phyloP scores from a whole-genome alignment of 169 alveolate genomes.

The Cryptosporidium meleagridis region DNA sequence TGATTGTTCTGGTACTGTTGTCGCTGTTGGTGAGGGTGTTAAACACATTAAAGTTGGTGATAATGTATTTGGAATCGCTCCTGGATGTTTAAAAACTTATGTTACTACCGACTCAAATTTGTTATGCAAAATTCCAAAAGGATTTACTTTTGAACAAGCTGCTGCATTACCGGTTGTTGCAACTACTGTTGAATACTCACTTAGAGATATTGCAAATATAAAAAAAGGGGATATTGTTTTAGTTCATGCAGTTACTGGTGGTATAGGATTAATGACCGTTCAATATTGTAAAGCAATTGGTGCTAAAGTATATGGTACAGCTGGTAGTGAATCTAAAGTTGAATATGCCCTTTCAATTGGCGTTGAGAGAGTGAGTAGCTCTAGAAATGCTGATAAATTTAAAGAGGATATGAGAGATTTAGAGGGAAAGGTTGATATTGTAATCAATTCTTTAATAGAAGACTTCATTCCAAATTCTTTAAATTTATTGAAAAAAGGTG shows the following conservation, averaged over 20 bases:
- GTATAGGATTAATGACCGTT: constrained; percentile 62
- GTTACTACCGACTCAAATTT: constrained; percentile 30
- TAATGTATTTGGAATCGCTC: constrained; percentile 69
- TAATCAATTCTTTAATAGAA: constrained; percentile 54
- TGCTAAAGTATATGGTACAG: constrained; percentile 62
- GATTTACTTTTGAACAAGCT: constrained; percentile 19
- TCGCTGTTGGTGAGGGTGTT: constrained; percentile 47
- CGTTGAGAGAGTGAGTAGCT: constrained; percentile 14
- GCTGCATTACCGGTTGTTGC: constrained; percentile 53
- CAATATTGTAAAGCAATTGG: constrained; percentile 56
- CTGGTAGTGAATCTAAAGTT: constrained; percentile 59
- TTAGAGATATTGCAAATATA: constrained; percentile 30
- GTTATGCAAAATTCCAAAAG: constrained; percentile 36
- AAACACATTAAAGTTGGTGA: constrained; percentile 62
- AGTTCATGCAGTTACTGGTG: constrained; percentile 74
- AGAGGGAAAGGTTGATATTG: constrained; percentile 47
- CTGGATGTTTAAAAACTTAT: constrained; percentile 71
- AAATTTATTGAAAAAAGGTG: constrained; percentile 15
- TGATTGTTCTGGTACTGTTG: constrained; percentile 56
- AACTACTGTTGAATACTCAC: constrained; percentile 46
- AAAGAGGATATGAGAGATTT: constrained; percentile 22
- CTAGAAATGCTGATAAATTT: constrained; percentile 57
- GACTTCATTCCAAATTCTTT: constrained; percentile 35
- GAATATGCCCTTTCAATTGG: constrained; percentile 38
- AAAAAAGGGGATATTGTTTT: constrained; percentile 53